These are phyloP conservation scores for Xerocomus amazonicus DNA, from an alignment of 1,284 basidiomycete genomes.

Conservation along the genomic window DNA sequence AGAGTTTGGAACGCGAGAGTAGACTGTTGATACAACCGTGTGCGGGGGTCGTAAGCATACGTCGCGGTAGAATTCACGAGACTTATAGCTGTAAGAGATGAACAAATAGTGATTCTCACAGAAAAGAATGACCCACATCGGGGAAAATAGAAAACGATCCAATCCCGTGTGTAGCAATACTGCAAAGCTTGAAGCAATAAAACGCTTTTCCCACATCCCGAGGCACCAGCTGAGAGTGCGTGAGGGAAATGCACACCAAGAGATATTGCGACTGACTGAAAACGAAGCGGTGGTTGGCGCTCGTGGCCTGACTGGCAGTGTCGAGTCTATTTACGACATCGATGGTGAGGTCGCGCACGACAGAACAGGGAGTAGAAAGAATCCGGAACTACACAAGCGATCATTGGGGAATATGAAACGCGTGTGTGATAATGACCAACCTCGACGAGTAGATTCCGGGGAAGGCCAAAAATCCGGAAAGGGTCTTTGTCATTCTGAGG, in stretches of 20 bases:
- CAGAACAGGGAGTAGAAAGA: constrained; percentile 59
- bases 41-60: constrained; percentile 73
- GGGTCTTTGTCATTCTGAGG: constrained; percentile 45
- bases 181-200: constrained; percentile 79
- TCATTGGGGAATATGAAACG: neutral
- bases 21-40: constrained; percentile 80
- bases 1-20: constrained; percentile 58
- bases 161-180: constrained; percentile 67
- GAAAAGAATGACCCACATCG: constrained; percentile 47
- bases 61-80: constrained; percentile 78
- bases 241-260: constrained; percentile 1
- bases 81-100: constrained; percentile 47
- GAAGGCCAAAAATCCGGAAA: constrained; percentile 59
- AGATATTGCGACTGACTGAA: constrained; percentile 47
- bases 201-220: constrained; percentile 83
- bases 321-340: constrained; percentile 50
- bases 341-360: constrained; percentile 64
- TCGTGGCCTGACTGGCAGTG: constrained; percentile 42
- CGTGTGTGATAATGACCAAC: constrained; percentile 38
- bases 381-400: constrained; percentile 54
- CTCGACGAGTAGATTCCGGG: constrained; percentile 61
- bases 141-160: constrained; percentile 90
- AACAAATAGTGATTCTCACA: neutral
- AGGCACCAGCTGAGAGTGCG: constrained; percentile 55
- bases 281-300: constrained; percentile 47